Percentiles rank a stretch among this genome's conserved stretches.
Evolutionary conservation across 2,329 filamentous ascomycete species (phyloP).

Genomic region (Colletotrichum viniferum): DNA sequence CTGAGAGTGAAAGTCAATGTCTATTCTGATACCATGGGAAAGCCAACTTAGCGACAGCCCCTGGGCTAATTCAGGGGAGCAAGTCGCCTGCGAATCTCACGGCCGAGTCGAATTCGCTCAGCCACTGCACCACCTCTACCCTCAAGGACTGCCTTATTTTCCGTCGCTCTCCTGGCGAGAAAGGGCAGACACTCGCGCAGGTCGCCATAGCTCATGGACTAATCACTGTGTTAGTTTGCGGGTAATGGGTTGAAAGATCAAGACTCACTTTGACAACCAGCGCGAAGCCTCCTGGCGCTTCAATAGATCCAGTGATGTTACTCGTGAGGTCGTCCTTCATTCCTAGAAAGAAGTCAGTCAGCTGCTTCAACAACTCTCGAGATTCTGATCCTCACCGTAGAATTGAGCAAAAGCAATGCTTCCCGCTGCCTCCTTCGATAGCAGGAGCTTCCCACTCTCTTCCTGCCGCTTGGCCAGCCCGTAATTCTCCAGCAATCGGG

Average conservation of each 20-base stretch:
- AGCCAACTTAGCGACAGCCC: neutral
- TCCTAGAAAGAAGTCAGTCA: neutral
- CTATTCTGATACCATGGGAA: neutral
- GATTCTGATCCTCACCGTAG: neutral
- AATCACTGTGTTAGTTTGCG: neutral
- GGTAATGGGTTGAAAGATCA: too few species aligned
- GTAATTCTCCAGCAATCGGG: neutral
- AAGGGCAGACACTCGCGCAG: neutral
- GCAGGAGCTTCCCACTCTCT: neutral
- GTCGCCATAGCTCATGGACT: neutral
- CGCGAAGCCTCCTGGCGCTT: neutral
- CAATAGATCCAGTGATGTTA: neutral
- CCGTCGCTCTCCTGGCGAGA: neutral
- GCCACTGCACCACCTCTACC: neutral
- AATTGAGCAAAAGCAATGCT: neutral
- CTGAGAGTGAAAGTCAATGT: neutral
- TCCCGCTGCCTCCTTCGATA: neutral
- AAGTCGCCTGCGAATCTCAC: neutral
- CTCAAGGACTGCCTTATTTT: neutral
- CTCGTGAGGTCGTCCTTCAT: neutral
- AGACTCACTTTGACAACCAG: neutral
- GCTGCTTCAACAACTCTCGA: fast-evolving
- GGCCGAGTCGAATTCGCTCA: neutral
- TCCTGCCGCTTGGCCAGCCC: neutral
- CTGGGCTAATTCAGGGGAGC: neutral